Conservation (phyloP, 2,329 filamentous ascomycete genomes). For the Aspergillus ustus region DNA sequence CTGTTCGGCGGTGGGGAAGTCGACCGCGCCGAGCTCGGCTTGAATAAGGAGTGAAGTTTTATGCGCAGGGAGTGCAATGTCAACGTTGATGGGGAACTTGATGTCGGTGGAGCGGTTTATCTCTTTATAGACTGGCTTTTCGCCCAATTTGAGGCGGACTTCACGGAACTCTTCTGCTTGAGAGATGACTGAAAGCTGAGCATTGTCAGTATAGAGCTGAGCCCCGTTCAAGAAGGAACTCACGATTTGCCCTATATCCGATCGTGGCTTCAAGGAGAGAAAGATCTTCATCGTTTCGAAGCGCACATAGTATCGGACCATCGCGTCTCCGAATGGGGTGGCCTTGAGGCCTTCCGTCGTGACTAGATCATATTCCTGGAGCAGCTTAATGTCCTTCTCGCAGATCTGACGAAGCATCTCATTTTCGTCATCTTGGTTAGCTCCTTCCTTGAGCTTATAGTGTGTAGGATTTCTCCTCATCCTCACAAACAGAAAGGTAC, state of each 20-base stretch:
- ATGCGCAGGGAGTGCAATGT: constrained; percentile 68
- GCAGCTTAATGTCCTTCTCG: constrained; percentile 66
- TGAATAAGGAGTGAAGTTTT: constrained; percentile 82
- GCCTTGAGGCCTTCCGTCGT: constrained; percentile 58
- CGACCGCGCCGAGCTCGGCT: constrained; percentile 69
- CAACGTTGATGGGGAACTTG: constrained; percentile 71
- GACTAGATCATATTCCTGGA: constrained; percentile 66
- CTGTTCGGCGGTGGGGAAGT: constrained; percentile 64
- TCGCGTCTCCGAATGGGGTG: constrained; percentile 76
- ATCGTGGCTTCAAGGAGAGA: constrained; percentile 63
- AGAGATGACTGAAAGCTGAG: constrained; percentile 67
- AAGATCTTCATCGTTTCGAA: constrained; percentile 80
- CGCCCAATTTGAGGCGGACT: constrained; percentile 70
- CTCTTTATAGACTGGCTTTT: constrained; percentile 71
- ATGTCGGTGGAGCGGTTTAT: constrained; percentile 72
- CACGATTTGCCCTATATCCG: constrained; percentile 71
- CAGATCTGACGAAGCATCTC: constrained; percentile 73
- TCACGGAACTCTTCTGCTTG: constrained; percentile 75
- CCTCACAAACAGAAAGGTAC: constrained; percentile 79
- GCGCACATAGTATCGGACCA: constrained; percentile 81
- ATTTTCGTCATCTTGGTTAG: constrained; percentile 58
- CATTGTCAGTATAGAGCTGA: constrained; percentile 18
- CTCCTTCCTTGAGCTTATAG: constrained; percentile 67
- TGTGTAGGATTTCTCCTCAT: constrained; percentile 71
- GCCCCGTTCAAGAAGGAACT: constrained; percentile 13